These are phyloP conservation scores for Trametes maxima DNA, from an alignment of 768 basidiomycete genomes.

Conservation along the genomic window DNA sequence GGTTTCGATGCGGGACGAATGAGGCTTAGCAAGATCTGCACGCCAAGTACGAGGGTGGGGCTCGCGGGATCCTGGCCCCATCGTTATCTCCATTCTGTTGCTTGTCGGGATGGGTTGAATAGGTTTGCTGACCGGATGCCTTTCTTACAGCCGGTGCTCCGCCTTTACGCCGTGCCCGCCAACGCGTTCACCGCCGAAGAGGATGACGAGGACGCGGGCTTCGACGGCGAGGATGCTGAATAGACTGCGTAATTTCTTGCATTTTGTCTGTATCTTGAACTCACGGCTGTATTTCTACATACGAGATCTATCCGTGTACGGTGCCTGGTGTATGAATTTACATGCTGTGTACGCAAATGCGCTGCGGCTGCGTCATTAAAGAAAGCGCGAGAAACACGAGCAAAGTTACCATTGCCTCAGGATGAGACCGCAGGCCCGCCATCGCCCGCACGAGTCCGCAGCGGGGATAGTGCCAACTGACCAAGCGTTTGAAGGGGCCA, in stretches of 20 bases:
- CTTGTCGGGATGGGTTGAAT: slow-evolving; percentile 16
- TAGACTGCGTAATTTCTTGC: slow-evolving; percentile 23
- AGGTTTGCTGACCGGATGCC: slow-evolving; percentile 3
- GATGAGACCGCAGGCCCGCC: too few relatives aligned
- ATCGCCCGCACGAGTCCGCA: too few relatives aligned
- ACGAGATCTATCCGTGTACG: slow-evolving; percentile 3
- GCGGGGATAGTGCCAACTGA: neutral
- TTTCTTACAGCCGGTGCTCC: slow-evolving; percentile 78
- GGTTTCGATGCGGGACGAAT: neutral
- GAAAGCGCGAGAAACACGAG: neutral
- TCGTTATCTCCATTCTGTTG: slow-evolving; percentile 7
- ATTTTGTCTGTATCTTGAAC: slow-evolving; percentile 1
- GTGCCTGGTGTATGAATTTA: neutral
- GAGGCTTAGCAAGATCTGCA: slow-evolving; percentile 14
- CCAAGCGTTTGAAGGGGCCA: slow-evolving; percentile 6
- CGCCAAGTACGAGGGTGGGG: neutral
- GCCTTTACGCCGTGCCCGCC: slow-evolving; percentile 89
- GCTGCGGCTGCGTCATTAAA: neutral
- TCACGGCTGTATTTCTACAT: slow-evolving; percentile 18
- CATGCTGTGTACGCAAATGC: neutral
- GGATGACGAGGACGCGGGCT: slow-evolving; percentile 54
- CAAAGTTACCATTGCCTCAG: too few relatives aligned
- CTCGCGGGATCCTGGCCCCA: slow-evolving; percentile 10
- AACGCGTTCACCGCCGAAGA: slow-evolving; percentile 85
- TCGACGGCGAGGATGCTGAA: slow-evolving; percentile 48